phyloP scores from a whole-genome alignment of 169 alveolate species.

The Besnoitia besnoiti region DNA sequence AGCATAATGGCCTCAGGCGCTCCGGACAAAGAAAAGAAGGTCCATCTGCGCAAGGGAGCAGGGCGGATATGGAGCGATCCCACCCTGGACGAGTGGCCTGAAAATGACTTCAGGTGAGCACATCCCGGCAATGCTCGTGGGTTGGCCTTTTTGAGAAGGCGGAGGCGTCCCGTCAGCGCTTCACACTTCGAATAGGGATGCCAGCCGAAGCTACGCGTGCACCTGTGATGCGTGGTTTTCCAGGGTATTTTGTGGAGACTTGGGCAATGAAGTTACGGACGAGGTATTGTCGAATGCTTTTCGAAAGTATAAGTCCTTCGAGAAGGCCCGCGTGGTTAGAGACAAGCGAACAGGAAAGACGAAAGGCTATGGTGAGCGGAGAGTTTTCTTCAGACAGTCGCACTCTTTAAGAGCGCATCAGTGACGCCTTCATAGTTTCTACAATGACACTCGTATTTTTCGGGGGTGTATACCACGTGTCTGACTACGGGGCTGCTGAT shows the following conservation, averaged over 20 bases:
- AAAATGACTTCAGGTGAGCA: slow-evolving; percentile 89
- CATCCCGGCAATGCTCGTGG: too few species aligned
- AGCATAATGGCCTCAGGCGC: slow-evolving; percentile 64
- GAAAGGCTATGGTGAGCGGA: slow-evolving; percentile 93
- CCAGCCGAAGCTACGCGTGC: neutral
- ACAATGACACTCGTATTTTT: too few species aligned
- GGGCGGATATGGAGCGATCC: slow-evolving; percentile 97
- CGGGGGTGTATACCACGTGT: too few species aligned
- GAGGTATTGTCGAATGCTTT: slow-evolving; percentile 96
- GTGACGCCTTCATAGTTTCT: too few species aligned
- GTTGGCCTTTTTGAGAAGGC: too few species aligned
- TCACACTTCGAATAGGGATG: neutral
- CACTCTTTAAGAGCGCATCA: too few species aligned
- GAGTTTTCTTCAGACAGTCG: too few species aligned
- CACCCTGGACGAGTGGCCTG: slow-evolving; percentile 97
- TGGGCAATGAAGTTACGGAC: slow-evolving; percentile 97
- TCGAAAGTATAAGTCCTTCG: slow-evolving; percentile 94
- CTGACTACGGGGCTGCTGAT: too few species aligned
- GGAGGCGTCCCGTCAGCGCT: too few species aligned
- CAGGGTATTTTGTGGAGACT: slow-evolving; percentile 96
- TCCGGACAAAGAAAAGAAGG: slow-evolving; percentile 58
- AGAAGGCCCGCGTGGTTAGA: slow-evolving; percentile 89
- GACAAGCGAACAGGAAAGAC: slow-evolving; percentile 95
- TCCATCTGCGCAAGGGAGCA: slow-evolving; percentile 94
- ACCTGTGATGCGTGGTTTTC: neutral